Evolutionary conservation across 345 rosid species (phyloP).

Genomic region (Raphanus sativus): DNA sequence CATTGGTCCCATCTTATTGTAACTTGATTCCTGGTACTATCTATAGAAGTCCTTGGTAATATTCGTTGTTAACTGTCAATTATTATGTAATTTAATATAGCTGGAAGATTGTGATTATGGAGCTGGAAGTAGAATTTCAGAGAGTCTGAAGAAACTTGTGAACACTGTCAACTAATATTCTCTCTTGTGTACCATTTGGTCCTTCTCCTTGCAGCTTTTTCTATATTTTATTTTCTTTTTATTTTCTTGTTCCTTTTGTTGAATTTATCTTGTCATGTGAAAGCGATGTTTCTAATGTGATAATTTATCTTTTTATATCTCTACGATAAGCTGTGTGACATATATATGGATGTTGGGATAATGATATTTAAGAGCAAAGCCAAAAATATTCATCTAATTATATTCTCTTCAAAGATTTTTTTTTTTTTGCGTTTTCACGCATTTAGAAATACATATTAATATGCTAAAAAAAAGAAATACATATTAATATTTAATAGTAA

Average conservation of each 20-base stretch:
- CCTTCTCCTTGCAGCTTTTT: not conserved
- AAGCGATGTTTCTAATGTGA: constrained; percentile 14
- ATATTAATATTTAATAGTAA: not conserved
- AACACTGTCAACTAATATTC: constrained; percentile 9
- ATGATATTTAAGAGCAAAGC: not conserved
- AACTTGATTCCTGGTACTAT: constrained; percentile 9
- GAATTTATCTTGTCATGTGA: not conserved
- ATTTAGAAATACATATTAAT: not conserved
- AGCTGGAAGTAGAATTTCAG: constrained; percentile 17
- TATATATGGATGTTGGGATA: not conserved
- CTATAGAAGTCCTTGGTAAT: not conserved
- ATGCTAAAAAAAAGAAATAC: too few species aligned
- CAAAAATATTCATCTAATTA: not conserved
- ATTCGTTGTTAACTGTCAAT: not conserved
- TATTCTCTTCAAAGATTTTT: not conserved
- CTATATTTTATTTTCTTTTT: not conserved
- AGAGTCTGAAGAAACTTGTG: constrained; percentile 27
- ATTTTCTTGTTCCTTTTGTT: constrained; percentile 3
- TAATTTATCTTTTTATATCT: not conserved
- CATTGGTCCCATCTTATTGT: not conserved
- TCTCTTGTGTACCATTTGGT: not conserved
- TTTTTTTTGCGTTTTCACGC: not conserved
- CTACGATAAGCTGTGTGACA: not conserved
- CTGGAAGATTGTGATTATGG: constrained; percentile 34
- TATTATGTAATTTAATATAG: not conserved